Conservation (phyloP, 257 asterid genomes). For the Solanum megistacrolobum region DNA sequence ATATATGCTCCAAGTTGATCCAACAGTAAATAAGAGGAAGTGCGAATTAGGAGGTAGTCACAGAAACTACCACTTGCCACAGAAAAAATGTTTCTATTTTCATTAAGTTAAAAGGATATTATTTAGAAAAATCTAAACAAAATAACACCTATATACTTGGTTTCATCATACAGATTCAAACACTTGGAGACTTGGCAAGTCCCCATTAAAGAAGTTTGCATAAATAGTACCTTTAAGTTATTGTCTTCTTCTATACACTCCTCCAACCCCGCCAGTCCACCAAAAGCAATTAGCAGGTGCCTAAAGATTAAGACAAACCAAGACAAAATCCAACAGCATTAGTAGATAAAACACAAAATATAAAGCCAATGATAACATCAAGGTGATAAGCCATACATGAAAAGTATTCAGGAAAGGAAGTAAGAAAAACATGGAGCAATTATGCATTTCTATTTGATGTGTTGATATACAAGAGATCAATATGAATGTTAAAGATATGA, state of each 20-base stretch:
- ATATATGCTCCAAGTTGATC: background rate
- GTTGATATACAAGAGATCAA: background rate
- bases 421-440: background rate
- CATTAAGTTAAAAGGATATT: background rate
- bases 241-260: conserved; percentile 84
- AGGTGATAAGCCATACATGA: background rate
- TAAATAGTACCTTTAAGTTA: conserved; percentile 46
- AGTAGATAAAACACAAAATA: background rate
- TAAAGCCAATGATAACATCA: background rate
- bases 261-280: conserved; percentile 97
- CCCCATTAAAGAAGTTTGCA: background rate
- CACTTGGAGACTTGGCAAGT: background rate
- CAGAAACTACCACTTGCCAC: background rate
- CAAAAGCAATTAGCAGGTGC: conserved; percentile 94
- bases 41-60: background rate
- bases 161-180: background rate
- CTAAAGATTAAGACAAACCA: conserved; percentile 17
- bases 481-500: background rate
- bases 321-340: background rate
- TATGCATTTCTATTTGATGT: background rate
- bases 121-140: background rate
- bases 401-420: background rate
- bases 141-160: background rate
- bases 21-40: background rate
- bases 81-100: background rate